A percentile compares a stretch with the other conserved stretches of the same genome.
These are phyloP conservation scores for Paraleonurus japonicus DNA, from an alignment of 257 asterid species.

Conservation along the genomic window DNA sequence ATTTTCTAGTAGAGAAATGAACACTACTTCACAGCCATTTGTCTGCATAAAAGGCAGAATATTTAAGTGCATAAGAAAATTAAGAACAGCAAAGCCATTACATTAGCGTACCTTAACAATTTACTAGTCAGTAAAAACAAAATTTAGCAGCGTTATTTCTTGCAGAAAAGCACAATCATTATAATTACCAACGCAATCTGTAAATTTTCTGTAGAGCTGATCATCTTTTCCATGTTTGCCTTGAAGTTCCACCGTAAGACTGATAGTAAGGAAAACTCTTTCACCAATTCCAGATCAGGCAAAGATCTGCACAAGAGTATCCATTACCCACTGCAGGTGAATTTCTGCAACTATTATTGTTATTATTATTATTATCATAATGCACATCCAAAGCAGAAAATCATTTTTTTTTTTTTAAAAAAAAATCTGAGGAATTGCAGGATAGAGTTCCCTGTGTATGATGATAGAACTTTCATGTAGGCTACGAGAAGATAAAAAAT, in stretches of 20 bases:
- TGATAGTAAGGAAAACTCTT: slow-evolving; percentile 57
- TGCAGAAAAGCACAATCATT: slow-evolving; percentile 13
- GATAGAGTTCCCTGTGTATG: slow-evolving; percentile 9
- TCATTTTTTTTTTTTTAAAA: too few species aligned
- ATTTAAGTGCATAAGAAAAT: slow-evolving; percentile 18
- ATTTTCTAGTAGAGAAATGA: slow-evolving; percentile 60
- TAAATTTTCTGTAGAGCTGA: slow-evolving; percentile 59
- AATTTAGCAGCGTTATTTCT: neutral
- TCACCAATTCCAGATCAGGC: slow-evolving; percentile 77
- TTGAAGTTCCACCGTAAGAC: slow-evolving; percentile 78
- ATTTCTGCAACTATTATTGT: neutral
- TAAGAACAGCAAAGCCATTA: neutral
- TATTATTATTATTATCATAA: neutral
- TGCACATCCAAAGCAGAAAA: slow-evolving; percentile 10
- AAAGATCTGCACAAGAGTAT: slow-evolving; percentile 61
- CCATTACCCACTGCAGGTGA: slow-evolving; percentile 18
- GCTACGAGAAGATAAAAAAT: slow-evolving; percentile 14
- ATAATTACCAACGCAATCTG: slow-evolving; percentile 63
- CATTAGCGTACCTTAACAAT: neutral
- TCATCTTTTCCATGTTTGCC: slow-evolving; percentile 68
- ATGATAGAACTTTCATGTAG: slow-evolving; percentile 12
- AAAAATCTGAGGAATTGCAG: slow-evolving; percentile 11
- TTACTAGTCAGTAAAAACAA: slow-evolving; percentile 1
- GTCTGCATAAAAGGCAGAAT: slow-evolving; percentile 41
- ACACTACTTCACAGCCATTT: slow-evolving; percentile 78